Evolutionary conservation across 257 asterid genomes (phyloP).

Genomic region (Handroanthus guayacan): DNA sequence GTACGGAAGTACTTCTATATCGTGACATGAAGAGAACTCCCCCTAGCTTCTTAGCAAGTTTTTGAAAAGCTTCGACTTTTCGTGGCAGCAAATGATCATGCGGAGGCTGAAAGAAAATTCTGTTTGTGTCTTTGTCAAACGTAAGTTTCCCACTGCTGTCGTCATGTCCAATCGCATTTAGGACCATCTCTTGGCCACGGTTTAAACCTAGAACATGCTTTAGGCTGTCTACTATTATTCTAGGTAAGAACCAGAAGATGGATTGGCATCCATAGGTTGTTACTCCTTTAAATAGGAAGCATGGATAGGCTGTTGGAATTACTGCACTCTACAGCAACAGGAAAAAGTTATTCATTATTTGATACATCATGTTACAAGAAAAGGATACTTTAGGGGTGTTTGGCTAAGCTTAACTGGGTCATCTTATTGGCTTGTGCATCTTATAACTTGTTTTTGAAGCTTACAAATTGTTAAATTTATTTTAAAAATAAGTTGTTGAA

Average conservation of each 20-base stretch:
- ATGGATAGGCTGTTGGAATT: constrained; percentile 54
- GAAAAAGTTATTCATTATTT: background rate
- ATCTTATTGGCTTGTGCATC: too few species aligned
- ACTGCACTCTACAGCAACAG: constrained; percentile 53
- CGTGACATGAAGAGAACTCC: constrained; percentile 60
- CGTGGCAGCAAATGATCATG: constrained; percentile 53
- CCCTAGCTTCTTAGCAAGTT: constrained; percentile 55
- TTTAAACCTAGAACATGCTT: constrained; percentile 35
- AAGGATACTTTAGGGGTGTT: background rate
- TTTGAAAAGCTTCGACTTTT: constrained; percentile 51
- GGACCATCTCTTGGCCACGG: constrained; percentile 43
- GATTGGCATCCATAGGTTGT: constrained; percentile 47
- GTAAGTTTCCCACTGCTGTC: constrained; percentile 47
- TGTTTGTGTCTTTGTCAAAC: constrained; percentile 42
- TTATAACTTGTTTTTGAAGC: too few species aligned
- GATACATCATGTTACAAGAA: too few species aligned
- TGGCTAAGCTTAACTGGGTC: background rate
- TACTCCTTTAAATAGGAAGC: constrained; percentile 51
- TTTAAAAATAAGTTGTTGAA: too few species aligned
- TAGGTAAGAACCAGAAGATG: constrained; percentile 35
- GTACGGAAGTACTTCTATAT: constrained; percentile 59
- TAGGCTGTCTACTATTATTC: constrained; percentile 36
- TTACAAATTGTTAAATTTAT: too few species aligned
- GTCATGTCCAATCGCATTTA: constrained; percentile 60
- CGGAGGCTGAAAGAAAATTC: constrained; percentile 48